Base-by-base conservation (phyloP, 2,329 filamentous ascomycete species). In the Mollisia scopiformis region DNA sequence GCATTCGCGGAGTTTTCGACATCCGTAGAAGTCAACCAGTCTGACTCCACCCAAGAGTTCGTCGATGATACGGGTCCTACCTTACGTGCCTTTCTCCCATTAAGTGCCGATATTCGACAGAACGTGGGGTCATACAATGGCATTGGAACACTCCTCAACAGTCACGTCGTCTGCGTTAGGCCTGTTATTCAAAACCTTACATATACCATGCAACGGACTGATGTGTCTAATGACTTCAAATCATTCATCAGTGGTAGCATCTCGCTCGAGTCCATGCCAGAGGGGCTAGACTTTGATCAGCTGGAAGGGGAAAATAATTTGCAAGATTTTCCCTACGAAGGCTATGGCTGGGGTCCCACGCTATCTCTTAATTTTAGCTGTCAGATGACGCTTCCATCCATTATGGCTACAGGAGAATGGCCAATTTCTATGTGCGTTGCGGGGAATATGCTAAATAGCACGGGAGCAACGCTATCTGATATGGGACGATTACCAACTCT, bases 351-450 rank as follows among this genome's bases (percentile, higher is more conserved):
- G 39, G 39, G 39, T 8, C 6, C n/a, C 5, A 23, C 5, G 5
- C n/a, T 23, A 25, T 43, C 39, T 23, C 6, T 43, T 13, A 43
- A 6, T 19, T 43, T 43, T 19, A 43, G 19, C 21, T 43, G 39
- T 19, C 39, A 43, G 23, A 43, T 43, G 39, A 43, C 39, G 3
- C n/a, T 3, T 21, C 39, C 16, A 3, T 43, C 39, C n/a, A 7
- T 14, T 4, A 43, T 43, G 39, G 39, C 39, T 6, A 23, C 11
- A 8, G 46, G 46, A n/a, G 55, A 57, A 27, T 52, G 46, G 55
- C 31, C 55, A 3, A 57, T 52, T n/a, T 39, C 55, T 5, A 57
- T 57, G 46, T 57, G 46, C n/a, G 37, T 43, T 39, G 55, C 46
- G 5, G 55, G 55, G 2, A 57, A 57, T 28, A 31, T 13, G 25